Base-by-base conservation (phyloP, 164 flowering plant genomes). In the Malania oleifera region DNA sequence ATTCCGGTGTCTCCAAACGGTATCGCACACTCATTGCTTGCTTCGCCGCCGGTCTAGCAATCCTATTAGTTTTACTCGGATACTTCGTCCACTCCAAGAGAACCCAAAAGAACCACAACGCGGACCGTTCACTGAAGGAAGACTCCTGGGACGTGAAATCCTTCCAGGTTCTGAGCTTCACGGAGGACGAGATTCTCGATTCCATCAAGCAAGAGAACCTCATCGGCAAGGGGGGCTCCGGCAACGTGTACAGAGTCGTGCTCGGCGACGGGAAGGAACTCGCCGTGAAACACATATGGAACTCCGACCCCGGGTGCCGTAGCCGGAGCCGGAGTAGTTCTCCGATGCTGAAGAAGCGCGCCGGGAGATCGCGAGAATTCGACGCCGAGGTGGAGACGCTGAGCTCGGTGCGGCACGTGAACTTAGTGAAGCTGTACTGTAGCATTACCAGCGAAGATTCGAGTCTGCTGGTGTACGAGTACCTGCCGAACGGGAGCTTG, bases 221-320 rank as follows among this genome's bases (percentile, higher is more conserved):
- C 34, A 82, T 91, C 7, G 98, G 98, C 2, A 77, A 72, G 59
- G 96, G 98, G 1, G 98, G 98, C 1, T 88, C 90, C 0, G 98
- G 98, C 0, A 73, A 75, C n/a, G 96, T 91, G 5, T 88, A 88
- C 69, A 67, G 50, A 44, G 95, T 82, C 5, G 9, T 12, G 0
- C 68, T 84, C 19, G 43, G 58, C 0, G 73, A 73, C 57, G 92
- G 88, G 0, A 68, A 57, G 47, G 85, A 85, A 17, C 72, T 85
- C 9, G 87, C 87, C 0, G 87, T 82, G 43, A 85, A 85, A 49
- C 91, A 84, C 62, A 75, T 85, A 13, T 75, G 83, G 82, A 75
- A 70, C 48, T 23, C 64, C 0, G 67, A 55, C 1, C 0, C 53
- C 26, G 47, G 14, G 9, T 56, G 62, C 25, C 44, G 49, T 38